A percentile compares a stretch with the other conserved stretches of the same genome.
phyloP scores from a whole-genome alignment of 768 basidiomycete genomes.

The Lentinula lateritia region DNA sequence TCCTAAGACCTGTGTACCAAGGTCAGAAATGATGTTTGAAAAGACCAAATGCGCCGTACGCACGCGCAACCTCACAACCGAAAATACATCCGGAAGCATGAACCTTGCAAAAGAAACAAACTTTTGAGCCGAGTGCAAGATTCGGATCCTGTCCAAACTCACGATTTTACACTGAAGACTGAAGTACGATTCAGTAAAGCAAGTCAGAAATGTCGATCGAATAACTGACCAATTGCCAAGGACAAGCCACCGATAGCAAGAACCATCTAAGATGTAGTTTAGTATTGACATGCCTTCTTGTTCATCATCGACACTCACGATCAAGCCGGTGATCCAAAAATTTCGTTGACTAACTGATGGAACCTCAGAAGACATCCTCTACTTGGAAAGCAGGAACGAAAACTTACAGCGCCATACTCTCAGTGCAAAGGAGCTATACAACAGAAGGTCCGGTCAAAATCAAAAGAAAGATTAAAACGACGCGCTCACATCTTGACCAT shows the following conservation, averaged over 20 bases:
- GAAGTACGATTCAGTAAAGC: neutral
- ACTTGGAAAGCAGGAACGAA: neutral
- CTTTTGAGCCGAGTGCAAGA: neutral
- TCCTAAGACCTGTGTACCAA: constrained; percentile 36
- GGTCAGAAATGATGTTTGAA: neutral
- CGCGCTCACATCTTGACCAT: constrained; percentile 47
- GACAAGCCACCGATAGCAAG: neutral
- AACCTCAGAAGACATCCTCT: neutral
- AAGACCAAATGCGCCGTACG: constrained; percentile 7
- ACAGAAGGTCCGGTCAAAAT: neutral
- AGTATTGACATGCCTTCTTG: neutral
- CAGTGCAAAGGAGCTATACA: constrained; percentile 44
- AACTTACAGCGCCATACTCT: constrained; percentile 62
- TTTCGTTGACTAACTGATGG: constrained; percentile 54
- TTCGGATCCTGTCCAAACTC: constrained; percentile 5
- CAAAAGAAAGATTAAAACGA: neutral
- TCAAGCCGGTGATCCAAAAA: constrained; percentile 41
- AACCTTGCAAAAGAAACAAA: constrained; percentile 26
- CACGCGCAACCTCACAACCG: constrained; percentile 42
- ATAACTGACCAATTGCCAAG: neutral
- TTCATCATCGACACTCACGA: constrained; percentile 35
- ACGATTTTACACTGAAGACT: constrained; percentile 49
- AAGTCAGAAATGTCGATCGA: too few species aligned
- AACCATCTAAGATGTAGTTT: neutral
- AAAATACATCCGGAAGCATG: constrained; percentile 32